Evolutionary conservation across 176 grass and related monocot genomes (phyloP).

Genomic region (Musa schizocarpa): DNA sequence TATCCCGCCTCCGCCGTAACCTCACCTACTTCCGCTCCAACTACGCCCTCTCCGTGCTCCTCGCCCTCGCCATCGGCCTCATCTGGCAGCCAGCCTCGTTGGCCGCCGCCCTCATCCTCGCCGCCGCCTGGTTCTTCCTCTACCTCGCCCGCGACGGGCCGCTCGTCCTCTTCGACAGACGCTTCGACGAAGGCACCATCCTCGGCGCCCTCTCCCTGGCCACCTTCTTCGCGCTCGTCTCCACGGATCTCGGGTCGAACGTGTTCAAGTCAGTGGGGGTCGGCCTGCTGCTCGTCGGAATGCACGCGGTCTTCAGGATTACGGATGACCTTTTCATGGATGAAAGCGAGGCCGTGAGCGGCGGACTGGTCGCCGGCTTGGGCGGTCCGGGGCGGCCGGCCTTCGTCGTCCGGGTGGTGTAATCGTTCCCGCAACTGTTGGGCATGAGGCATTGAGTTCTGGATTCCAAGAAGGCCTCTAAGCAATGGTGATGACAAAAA

Average conservation of each 20-base stretch:
- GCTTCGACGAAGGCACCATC: constrained; percentile 85
- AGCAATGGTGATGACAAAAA: no score
- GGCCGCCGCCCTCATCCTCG: constrained; percentile 46
- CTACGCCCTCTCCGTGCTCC: constrained; percentile 46
- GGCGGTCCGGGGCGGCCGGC: constrained; percentile 32
- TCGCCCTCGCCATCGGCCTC: constrained; percentile 46
- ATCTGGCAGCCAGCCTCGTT: constrained; percentile 72
- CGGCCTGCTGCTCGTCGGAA: constrained; percentile 34
- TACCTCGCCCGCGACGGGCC: constrained; percentile 66
- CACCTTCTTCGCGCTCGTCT: constrained; percentile 72
- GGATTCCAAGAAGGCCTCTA: no score
- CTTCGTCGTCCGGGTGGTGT: constrained; percentile 41
- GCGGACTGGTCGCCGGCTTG: constrained; percentile 39
- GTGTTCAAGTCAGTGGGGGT: constrained; percentile 45
- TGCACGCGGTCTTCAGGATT: constrained; percentile 52
- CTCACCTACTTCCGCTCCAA: constrained; percentile 77
- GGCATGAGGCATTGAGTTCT: no score
- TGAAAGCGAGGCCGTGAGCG: constrained; percentile 61
- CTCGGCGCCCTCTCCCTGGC: constrained; percentile 50
- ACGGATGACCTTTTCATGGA: constrained; percentile 84
- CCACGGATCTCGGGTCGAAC: constrained; percentile 72
- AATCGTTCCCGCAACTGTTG: constrained; percentile 3
- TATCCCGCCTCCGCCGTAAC: constrained; percentile 60
- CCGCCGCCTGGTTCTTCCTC: constrained; percentile 80
- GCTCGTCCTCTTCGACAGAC: constrained; percentile 40